A percentile compares a stretch with the other conserved stretches of the same genome.
Evolutionary conservation across 108 stramenopile species (phyloP).

Genomic region (Cyclostephanos invisitatus): DNA sequence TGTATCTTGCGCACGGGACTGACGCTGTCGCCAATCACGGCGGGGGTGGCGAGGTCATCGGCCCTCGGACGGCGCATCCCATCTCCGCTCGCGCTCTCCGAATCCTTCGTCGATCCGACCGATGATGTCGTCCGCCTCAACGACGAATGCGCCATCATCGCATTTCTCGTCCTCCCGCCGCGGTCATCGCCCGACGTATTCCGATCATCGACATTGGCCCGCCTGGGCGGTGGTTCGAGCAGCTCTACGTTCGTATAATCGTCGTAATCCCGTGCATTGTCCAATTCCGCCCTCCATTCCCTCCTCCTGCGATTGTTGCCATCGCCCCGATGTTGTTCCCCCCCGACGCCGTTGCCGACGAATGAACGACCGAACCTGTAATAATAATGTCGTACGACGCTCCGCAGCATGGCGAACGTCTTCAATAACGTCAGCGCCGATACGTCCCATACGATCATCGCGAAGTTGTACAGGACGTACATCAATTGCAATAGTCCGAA

Average conservation of each 20-base stretch:
- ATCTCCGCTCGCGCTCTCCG: no score
- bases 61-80: no score
- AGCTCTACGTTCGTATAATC: slow-evolving; percentile 72
- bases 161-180: no score
- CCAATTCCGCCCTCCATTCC: slow-evolving; percentile 71
- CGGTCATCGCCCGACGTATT: not conserved
- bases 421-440: slow-evolving; percentile 62
- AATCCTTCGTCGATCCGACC: no score
- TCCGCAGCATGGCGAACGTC: slow-evolving; percentile 61
- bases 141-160: no score
- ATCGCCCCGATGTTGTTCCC: slow-evolving; percentile 12
- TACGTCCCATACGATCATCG: slow-evolving; percentile 78
- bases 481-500: slow-evolving; percentile 71
- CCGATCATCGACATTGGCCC: not conserved
- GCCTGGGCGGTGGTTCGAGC: slow-evolving; percentile 26
- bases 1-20: slow-evolving; percentile 38
- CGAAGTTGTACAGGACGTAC: slow-evolving; percentile 82
- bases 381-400: slow-evolving; percentile 32
- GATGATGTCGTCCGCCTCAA: no score
- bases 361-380: slow-evolving; percentile 31
- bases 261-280: slow-evolving; percentile 50
- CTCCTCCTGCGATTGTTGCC: slow-evolving; percentile 54
- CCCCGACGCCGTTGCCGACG: slow-evolving; percentile 3
- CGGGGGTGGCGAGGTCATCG: no score
- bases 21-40: no score